phyloP scores from a whole-genome alignment of 306 rosid genomes.

The Corylus heterophylla region DNA sequence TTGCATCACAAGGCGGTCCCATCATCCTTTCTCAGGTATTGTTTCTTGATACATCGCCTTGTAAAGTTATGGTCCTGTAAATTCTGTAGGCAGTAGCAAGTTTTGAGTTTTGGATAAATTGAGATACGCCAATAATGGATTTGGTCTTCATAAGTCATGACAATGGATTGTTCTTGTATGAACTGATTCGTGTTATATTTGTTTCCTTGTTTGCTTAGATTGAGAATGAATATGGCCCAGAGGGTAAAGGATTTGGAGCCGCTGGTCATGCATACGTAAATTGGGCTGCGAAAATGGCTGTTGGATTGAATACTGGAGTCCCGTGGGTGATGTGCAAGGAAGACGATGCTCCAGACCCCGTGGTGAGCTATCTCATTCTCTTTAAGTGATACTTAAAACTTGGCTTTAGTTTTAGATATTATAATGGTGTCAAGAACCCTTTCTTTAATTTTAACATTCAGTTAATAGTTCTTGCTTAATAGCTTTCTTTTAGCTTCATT shows the following conservation, averaged over 20 bases:
- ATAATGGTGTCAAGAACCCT: neutral
- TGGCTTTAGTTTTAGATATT: neutral
- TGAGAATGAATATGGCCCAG: constrained; percentile 91
- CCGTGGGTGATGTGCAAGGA: constrained; percentile 99
- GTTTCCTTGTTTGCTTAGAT: constrained; percentile 45
- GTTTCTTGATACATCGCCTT: constrained; percentile 4
- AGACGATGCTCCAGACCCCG: constrained; percentile 97
- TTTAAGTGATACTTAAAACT: neutral
- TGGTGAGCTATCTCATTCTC: constrained; percentile 45
- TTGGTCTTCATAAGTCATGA: constrained; percentile 15
- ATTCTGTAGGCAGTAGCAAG: neutral
- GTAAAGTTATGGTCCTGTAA: neutral
- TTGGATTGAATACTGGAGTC: constrained; percentile 79
- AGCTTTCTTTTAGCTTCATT: constrained; percentile 1
- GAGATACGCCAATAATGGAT: constrained; percentile 6
- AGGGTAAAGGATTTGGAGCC: constrained; percentile 58
- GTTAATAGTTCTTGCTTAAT: neutral
- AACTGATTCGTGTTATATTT: neutral
- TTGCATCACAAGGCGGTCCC: constrained; percentile 95
- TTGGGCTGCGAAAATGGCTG: constrained; percentile 99
- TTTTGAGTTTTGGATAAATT: neutral
- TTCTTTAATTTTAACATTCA: neutral
- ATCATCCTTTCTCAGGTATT: constrained; percentile 90
- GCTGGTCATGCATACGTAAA: constrained; percentile 70
- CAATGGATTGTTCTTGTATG: constrained; percentile 7